Evolutionary conservation across 495 filamentous ascomycete species (phyloP), one percentile per base, ranked within the genome.

Genomic region (Talaromyces wortmannii): DNA sequence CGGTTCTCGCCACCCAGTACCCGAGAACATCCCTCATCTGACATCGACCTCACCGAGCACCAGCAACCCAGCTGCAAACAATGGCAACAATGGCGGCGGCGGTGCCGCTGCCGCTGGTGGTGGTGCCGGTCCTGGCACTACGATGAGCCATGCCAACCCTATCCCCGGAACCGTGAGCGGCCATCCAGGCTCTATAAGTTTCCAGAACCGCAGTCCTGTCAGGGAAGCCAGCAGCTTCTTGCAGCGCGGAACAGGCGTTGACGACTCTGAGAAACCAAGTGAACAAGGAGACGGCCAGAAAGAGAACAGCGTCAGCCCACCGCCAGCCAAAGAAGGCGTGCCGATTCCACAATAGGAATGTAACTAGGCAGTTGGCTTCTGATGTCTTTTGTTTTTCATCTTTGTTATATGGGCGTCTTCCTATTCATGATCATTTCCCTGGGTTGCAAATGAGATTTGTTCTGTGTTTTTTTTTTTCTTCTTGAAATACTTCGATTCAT

Each of bases 1-100:
- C 67, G 94, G 94, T 60, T 89, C 87, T 59, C 87, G 95, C 70
- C 94, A 98, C 71, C 94, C 94, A 31, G 83, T 91, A 49, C 94
- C 94, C 53, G 92, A 98, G 71, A 78, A 95, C 73, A 98, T 98
- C 75, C 94, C 94, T 29, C 94, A 98, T 70, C 78, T 92, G 55
- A 83, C 87, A 31, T 85, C 88, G 53, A 84, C 88, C 36, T 89
- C 88, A 44, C 85, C 88, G 23, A 70, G 75, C 65, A 73, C 78
- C 58, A 77, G 65, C 52, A 69, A 73, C 60, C 56, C 58, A 50
- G 59, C 76, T 51, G 58, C 61, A 23, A 59, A 64, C 10, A 62
- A 62, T 50, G 64, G 65, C 57, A 71, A 71, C 59, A 71, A 69
- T 50, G 71, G 71, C 46, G 68, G 74, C 45, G 68, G 78, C 57